Evolutionary conservation across 2,329 filamentous ascomycete genomes (phyloP).

Genomic region (Rosellinia necatrix): DNA sequence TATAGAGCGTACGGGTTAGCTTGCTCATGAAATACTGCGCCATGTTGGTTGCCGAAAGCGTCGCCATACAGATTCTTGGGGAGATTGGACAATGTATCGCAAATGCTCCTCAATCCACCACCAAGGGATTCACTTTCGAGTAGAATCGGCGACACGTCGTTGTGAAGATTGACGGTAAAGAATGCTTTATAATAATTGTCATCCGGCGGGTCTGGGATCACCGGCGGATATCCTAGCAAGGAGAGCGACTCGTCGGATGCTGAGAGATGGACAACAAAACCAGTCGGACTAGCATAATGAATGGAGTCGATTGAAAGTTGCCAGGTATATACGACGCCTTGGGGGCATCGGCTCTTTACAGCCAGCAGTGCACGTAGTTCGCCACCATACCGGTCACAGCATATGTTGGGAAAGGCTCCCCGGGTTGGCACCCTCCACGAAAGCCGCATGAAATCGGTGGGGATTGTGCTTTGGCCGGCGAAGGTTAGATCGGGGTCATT

Average conservation of each 20-base stretch:
- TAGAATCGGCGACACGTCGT: neutral
- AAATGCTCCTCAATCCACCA: neutral
- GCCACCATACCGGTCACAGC: neutral
- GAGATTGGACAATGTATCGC: neutral
- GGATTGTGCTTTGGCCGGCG: neutral
- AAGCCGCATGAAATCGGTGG: neutral
- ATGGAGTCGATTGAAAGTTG: neutral
- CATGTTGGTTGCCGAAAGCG: too few species aligned
- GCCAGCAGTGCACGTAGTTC: neutral
- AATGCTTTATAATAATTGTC: neutral
- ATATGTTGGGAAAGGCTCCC: neutral
- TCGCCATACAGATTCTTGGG: too few species aligned
- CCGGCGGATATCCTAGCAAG: neutral
- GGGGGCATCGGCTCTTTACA: neutral
- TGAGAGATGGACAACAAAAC: neutral
- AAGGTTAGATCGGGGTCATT: neutral
- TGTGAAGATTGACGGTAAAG: neutral
- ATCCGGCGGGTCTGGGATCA: neutral
- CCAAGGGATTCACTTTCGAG: neutral
- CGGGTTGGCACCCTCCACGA: neutral
- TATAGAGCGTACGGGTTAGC: neutral
- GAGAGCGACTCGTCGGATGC: neutral
- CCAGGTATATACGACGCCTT: neutral
- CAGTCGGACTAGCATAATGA: neutral
- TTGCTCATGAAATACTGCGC: neutral